Conservation (phyloP, 2,329 filamentous ascomycete genomes). For the Aspergillus sp. region DNA sequence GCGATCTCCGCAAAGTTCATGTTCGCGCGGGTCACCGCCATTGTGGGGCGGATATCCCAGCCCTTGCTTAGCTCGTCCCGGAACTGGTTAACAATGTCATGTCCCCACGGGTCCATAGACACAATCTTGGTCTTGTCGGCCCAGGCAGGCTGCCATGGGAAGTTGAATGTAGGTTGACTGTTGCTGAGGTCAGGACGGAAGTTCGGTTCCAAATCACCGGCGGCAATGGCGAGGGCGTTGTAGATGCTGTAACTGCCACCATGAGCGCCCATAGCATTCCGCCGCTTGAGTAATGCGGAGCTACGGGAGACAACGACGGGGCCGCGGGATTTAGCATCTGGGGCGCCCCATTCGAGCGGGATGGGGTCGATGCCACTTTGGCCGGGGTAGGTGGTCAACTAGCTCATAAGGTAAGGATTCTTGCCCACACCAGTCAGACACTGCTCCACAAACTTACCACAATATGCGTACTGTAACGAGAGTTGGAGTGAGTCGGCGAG, state of each 20-base stretch:
- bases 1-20: constrained; percentile 97
- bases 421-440: not conserved
- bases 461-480: constrained; percentile 38
- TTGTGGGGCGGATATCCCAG: constrained; percentile 80
- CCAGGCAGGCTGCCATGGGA: constrained; percentile 91
- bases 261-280: constrained; percentile 65
- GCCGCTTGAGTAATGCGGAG: constrained; percentile 34
- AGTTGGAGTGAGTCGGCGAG: constrained; percentile 6
- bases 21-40: constrained; percentile 87
- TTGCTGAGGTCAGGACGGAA: constrained; percentile 80
- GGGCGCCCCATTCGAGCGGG: constrained; percentile 81
- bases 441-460: constrained; percentile 28
- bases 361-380: constrained; percentile 94
- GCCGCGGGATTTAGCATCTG: constrained; percentile 73
- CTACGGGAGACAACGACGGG: constrained; percentile 75
- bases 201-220: constrained; percentile 80
- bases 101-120: constrained; percentile 93
- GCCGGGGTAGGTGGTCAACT: constrained; percentile 81
- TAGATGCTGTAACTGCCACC: constrained; percentile 97
- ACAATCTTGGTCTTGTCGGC: constrained; percentile 90
- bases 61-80: constrained; percentile 74
- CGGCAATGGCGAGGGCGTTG: constrained; percentile 88
- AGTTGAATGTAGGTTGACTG: constrained; percentile 85
- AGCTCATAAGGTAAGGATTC: constrained; percentile 16
- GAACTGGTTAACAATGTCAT: constrained; percentile 77